Evolutionary conservation across 345 rosid genomes (phyloP), one percentile per base, ranked within the genome.

Genomic region (Salix arbutifolia): DNA sequence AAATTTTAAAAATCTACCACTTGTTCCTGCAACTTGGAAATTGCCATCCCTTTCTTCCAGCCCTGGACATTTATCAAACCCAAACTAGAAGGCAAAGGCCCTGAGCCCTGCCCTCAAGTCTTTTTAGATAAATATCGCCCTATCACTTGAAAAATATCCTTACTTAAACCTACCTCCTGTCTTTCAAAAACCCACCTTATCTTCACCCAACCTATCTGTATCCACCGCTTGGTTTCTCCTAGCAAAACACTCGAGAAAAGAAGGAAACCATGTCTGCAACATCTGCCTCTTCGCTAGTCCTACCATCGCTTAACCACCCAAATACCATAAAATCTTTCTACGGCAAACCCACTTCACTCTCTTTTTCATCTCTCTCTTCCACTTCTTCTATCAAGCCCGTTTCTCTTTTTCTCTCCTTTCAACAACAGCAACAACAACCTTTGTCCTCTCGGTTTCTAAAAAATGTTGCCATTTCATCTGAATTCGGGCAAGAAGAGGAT

Each of bases 401-500:
- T 46, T 71, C 81, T 77, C 84, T 81, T 72, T 65, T 46, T 84
- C 79, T 61, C 56, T 50, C 74, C 38, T 71, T 65, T 31, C 70
- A 31, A 5, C 56, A 48, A 11, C 64, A 28, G n/a, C 77, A 40
- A 26, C 58, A 13, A 2, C 60, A 21, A 23, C n/a, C 65, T 16
- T 30, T 64, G 1, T 48, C 88, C 2, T 86, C 94, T 79, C 89
- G 89, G 8, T 84, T 95, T 53, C 80, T 85, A 13, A 76, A 86
- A 37, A 85, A 78, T 74, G 99, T 93, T 21, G 87, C 94, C 1
- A 73, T 88, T 58, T 85, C 97, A 0, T 88, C 92, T 3, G 97
- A 89, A 11, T 85, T 83, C 64, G 91, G 85, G 26, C 90, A 88
- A 58, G 94, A 93, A 28, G 96, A 93, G 75, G 96, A 82, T 12